These are phyloP conservation scores for Cryptococcus jaspeensis DNA, from an alignment of 1,284 basidiomycete species.

Conservation along the genomic window DNA sequence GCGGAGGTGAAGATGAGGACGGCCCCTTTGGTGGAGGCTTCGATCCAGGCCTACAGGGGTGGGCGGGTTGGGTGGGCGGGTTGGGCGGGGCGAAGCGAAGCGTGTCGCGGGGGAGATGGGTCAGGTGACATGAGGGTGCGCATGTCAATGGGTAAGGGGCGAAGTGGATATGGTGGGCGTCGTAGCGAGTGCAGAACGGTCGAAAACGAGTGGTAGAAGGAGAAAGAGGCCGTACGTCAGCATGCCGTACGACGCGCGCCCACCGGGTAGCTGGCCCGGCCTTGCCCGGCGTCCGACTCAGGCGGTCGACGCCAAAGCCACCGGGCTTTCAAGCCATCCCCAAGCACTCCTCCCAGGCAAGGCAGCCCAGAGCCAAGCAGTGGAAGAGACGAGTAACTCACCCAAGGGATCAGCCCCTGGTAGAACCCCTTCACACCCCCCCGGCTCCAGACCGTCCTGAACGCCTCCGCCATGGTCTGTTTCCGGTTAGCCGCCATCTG, in stretches of 20 bases:
- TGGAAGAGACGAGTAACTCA: constrained; percentile 50
- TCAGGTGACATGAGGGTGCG: too few relatives aligned
- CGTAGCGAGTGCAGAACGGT: too few relatives aligned
- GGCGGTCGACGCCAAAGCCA: too few relatives aligned
- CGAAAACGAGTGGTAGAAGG: not conserved
- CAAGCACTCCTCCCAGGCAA: not conserved
- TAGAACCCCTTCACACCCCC: constrained; percentile 91
- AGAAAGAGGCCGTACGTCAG: not conserved
- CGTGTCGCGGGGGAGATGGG: too few relatives aligned
- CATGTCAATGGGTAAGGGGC: not conserved
- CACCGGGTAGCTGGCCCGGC: not conserved
- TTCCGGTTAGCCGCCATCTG: constrained; percentile 95
- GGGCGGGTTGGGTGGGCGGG: not conserved
- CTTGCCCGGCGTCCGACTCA: not conserved
- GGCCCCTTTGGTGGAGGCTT: constrained; percentile 97
- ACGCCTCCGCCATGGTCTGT: constrained; percentile 85
- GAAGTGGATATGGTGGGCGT: not conserved
- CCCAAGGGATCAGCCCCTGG: constrained; percentile 99
- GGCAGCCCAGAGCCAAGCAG: too few relatives aligned
- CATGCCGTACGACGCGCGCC: not conserved
- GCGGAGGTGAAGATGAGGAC: constrained; percentile 95
- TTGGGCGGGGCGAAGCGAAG: not conserved
- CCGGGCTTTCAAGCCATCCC: not conserved
- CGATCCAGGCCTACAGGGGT: constrained; percentile 88
- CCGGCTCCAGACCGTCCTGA: constrained; percentile 83